Conservation (phyloP, 1,284 basidiomycete genomes). For the Cryptococcus sp. region DNA sequence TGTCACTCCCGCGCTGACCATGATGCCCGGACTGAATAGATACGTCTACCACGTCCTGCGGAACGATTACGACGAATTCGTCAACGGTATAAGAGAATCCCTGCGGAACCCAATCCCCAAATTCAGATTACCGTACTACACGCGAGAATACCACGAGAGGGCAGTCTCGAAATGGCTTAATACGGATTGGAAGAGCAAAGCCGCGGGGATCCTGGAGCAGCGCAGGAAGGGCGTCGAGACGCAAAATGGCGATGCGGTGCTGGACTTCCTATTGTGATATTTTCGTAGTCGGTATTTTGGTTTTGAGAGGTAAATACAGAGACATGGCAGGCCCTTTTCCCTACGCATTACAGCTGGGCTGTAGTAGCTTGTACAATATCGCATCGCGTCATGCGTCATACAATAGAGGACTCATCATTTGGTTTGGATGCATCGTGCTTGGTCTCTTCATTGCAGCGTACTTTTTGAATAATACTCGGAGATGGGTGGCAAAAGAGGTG, state of each 20-base stretch:
- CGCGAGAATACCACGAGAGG: slow-evolving; percentile 17
- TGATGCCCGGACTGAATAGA: neutral
- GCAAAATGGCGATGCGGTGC: slow-evolving; percentile 12
- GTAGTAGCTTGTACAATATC: too few relatives aligned
- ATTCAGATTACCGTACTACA: slow-evolving; percentile 16
- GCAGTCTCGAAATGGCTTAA: slow-evolving; percentile 19
- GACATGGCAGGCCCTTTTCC: too few relatives aligned
- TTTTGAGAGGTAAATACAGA: too few relatives aligned
- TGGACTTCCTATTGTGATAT: slow-evolving; percentile 9
- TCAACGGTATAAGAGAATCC: slow-evolving; percentile 19
- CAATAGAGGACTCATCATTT: too few relatives aligned
- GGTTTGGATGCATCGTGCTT: too few relatives aligned
- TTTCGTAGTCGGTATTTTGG: neutral
- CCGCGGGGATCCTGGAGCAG: slow-evolving; percentile 22
- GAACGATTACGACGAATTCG: slow-evolving; percentile 22
- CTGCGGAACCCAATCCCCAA: slow-evolving; percentile 19
- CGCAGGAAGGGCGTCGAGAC: slow-evolving; percentile 26
- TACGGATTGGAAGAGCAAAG: slow-evolving; percentile 26
- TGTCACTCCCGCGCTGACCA: neutral
- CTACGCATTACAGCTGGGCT: too few relatives aligned
- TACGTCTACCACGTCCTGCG: slow-evolving; percentile 27
- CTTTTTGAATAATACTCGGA: too few relatives aligned
- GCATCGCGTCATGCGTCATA: too few relatives aligned
- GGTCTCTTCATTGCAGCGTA: too few relatives aligned
- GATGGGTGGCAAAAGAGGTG: too few relatives aligned